Percentiles rank a stretch among this genome's conserved stretches.
Evolutionary conservation across 1,284 basidiomycete species (phyloP).

Genomic region (Melampsora americana): DNA sequence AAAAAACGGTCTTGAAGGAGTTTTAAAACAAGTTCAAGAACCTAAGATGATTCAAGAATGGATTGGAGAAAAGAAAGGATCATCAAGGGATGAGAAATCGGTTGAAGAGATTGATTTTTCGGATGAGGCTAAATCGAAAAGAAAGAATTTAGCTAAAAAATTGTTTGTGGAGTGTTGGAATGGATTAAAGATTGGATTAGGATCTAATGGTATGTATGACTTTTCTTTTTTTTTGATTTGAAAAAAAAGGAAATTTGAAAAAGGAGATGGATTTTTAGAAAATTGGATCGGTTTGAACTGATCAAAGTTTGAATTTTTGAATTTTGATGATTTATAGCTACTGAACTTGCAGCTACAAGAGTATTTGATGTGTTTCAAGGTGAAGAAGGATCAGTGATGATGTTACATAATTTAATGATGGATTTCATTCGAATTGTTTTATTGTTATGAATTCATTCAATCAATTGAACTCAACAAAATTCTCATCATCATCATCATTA

Average conservation of each 20-base stretch:
- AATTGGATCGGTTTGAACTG: no score
- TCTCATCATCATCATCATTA: no score
- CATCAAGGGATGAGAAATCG: not conserved
- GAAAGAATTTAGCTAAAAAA: constrained; percentile 8
- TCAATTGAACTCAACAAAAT: no score
- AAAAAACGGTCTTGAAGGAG: not conserved
- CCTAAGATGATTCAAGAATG: not conserved
- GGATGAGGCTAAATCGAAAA: not conserved
- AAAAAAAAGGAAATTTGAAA: no score
- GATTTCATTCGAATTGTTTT: constrained; percentile 32
- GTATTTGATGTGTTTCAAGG: constrained; percentile 36
- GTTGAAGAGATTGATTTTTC: not conserved
- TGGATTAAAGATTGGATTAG: constrained; percentile 29
- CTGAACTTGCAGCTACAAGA: constrained; percentile 30
- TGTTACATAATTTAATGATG: constrained; percentile 31
- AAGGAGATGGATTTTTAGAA: no score
- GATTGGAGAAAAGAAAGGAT: no score
- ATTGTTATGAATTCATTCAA: constrained; percentile 26
- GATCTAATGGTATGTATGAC: constrained; percentile 24
- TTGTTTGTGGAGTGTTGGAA: constrained; percentile 28
- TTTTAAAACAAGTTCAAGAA: constrained; percentile 18
- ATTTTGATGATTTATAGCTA: constrained; percentile 15
- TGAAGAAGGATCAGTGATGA: constrained; percentile 17
- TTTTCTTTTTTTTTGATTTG: not conserved
- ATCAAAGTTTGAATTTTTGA: not conserved